Percentiles rank a stretch among this genome's conserved stretches.
Evolutionary conservation across 257 asterid species (phyloP).

Genomic region (Plantago elongata): DNA sequence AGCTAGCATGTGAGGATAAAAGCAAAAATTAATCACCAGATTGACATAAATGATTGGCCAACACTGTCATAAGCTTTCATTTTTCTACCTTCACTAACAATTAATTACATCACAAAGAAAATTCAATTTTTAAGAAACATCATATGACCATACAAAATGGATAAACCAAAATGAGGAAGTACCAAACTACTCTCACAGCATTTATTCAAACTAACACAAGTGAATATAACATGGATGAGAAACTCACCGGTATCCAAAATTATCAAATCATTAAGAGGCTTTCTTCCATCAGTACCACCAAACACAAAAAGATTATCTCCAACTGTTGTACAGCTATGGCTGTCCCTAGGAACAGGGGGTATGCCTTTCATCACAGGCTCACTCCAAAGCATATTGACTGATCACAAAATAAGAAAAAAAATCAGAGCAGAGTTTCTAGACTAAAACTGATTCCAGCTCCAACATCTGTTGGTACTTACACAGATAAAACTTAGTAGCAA

Average conservation of each 20-base stretch:
- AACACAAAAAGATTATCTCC: conserved; percentile 80
- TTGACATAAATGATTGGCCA: too few relatives aligned
- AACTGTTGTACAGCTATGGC: conserved; percentile 88
- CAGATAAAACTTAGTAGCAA: not conserved
- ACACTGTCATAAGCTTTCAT: too few relatives aligned
- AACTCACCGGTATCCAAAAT: conserved; percentile 77
- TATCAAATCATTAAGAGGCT: conserved; percentile 75
- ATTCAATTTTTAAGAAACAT: not conserved
- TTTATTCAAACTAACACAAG: not conserved
- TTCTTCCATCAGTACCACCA: conserved; percentile 92
- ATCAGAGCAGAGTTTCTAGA: conserved; percentile 8
- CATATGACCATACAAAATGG: not conserved
- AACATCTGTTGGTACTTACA: not conserved
- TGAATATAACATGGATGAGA: conserved; percentile 13
- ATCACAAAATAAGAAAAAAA: conserved; percentile 20
- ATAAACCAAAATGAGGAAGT: not conserved
- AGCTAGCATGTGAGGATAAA: conserved; percentile 37
- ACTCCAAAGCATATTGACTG: conserved; percentile 76
- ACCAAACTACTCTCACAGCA: conserved; percentile 11
- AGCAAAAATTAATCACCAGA: too few relatives aligned
- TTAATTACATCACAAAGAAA: not conserved
- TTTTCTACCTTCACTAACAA: too few relatives aligned
- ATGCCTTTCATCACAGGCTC: conserved; percentile 60
- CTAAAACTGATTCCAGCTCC: too few relatives aligned
- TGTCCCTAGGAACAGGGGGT: conserved; percentile 83